These are phyloP conservation scores for Blepharisma stoltei DNA, from an alignment of 73 alveolate species.

Conservation along the genomic window DNA sequence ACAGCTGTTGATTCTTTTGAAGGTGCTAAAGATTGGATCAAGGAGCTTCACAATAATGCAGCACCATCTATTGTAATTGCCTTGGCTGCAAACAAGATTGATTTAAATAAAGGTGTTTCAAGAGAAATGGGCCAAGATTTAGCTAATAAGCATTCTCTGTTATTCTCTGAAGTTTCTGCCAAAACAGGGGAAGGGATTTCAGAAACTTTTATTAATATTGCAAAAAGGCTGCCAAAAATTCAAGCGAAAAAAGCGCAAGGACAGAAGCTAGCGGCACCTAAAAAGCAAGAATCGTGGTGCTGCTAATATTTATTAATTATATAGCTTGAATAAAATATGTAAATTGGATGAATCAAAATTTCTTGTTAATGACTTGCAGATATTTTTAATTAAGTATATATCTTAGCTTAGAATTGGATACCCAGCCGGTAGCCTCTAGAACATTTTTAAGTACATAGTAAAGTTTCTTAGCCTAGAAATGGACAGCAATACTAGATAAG, in stretches of 20 bases:
- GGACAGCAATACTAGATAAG: too few species aligned
- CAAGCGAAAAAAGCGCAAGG: conserved; percentile 24
- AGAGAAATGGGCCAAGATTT: background rate
- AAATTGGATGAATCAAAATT: too few species aligned
- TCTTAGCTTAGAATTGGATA: too few species aligned
- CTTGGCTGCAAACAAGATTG: conserved; percentile 56
- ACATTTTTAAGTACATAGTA: too few species aligned
- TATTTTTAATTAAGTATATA: too few species aligned
- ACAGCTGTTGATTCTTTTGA: conserved; percentile 53
- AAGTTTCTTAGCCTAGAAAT: too few species aligned
- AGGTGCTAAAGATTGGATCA: conserved; percentile 45
- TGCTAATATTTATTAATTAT: background rate
- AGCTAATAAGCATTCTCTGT: background rate
- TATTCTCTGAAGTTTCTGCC: conserved; percentile 27
- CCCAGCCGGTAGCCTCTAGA: too few species aligned
- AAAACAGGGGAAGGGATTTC: conserved; percentile 20
- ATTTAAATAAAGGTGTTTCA: conserved; percentile 30
- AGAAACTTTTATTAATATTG: conserved; percentile 16
- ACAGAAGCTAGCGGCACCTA: conserved; percentile 19
- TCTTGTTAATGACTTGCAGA: too few species aligned
- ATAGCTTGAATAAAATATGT: too few species aligned
- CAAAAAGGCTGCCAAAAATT: conserved; percentile 22
- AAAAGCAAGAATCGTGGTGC: background rate
- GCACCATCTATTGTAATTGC: conserved; percentile 43
- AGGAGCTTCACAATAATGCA: conserved; percentile 50